Base-by-base conservation (phyloP, 2,329 filamentous ascomycete genomes). In the Diaporthe humulicola region DNA sequence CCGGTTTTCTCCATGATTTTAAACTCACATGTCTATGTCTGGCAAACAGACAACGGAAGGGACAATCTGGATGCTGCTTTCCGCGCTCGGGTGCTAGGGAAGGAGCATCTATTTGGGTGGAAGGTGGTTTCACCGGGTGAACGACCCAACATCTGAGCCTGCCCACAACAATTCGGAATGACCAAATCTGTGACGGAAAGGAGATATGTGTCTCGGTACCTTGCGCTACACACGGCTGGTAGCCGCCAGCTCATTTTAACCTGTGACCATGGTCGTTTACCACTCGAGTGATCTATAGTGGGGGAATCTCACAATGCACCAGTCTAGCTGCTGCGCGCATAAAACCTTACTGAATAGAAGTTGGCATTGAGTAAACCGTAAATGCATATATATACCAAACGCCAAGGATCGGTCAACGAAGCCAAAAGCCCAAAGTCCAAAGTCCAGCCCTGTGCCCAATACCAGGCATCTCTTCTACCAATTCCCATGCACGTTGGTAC, bases 31-130 rank as follows among this genome's bases (percentile, higher is more conserved):
- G 33, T 25, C 30, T 10, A 42, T 25, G 28, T 25, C 72, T 38
- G 22, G 38, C 70, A 75, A 64, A 73, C 73, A 42, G 38, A 52
- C 17, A 22, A 40, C 70, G 70, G 74, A 70, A 73, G 76, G 60
- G 52, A 60, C 70, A 56, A 50, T 56, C 8, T 22, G 78, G 76
- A n/a, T 74, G 71, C 14, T 79, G 77, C 14, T 75, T 74, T 54
- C 77, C 79, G 74, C 72, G 78, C 30, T 64, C 73, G 38, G 76
- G 70, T 40, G 74, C 28, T 67, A 14, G 38, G 54, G 28, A 38
- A 36, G n/a, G 40, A 25, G 50, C 60, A 48, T 45, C 17, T 64
- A 17, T 28, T 30, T 42, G 38, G 58, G 15, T 28, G 4, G 12
- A 25, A 28, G 15, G 58, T 8, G 22, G 38, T 28, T 22, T 64